phyloP scores from a whole-genome alignment of 768 basidiomycete species.

The Tricholoma bakamatsutake region DNA sequence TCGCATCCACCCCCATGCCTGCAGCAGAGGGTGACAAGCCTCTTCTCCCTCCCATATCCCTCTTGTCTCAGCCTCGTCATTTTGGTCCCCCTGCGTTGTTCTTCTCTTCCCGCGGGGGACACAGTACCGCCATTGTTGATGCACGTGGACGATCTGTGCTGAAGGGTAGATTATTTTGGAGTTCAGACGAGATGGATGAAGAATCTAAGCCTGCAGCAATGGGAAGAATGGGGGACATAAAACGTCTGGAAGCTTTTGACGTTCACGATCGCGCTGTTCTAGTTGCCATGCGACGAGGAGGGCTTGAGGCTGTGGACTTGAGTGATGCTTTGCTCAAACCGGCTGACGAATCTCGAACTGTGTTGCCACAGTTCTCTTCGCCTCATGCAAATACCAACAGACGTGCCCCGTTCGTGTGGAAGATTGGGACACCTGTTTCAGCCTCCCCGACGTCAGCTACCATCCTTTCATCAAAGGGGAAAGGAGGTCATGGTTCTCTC shows the following conservation, averaged over 20 bases:
- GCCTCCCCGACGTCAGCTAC: conserved; percentile 33
- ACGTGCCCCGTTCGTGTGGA: conserved; percentile 76
- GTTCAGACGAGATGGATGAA: conserved; percentile 51
- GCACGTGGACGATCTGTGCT: conserved; percentile 81
- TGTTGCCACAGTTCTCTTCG: conserved; percentile 66
- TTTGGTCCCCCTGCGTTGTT: conserved; percentile 86
- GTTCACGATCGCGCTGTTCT: conserved; percentile 69
- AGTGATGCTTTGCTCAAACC: conserved; percentile 75
- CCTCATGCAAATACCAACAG: conserved; percentile 57
- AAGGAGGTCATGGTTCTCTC: conserved; percentile 32
- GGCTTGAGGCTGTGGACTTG: conserved; percentile 76
- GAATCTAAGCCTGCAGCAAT: conserved; percentile 26
- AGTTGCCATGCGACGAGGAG: conserved; percentile 83
- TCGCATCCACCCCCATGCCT: conserved; percentile 18
- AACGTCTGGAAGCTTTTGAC: conserved; percentile 79
- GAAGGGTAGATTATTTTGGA: conserved; percentile 79
- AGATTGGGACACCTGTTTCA: conserved; percentile 66
- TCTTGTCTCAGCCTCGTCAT: conserved; percentile 71
- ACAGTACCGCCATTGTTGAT: conserved; percentile 85
- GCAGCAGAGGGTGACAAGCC: conserved; percentile 39
- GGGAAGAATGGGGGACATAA: conserved; percentile 72
- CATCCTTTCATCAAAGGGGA: conserved; percentile 34
- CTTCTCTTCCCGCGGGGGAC: conserved; percentile 84
- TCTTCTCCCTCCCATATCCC: conserved; percentile 65
- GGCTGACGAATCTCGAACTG: conserved; percentile 71